Conservation (phyloP, 2,329 filamentous ascomycete genomes). For the Xylaria arbuscula region DNA sequence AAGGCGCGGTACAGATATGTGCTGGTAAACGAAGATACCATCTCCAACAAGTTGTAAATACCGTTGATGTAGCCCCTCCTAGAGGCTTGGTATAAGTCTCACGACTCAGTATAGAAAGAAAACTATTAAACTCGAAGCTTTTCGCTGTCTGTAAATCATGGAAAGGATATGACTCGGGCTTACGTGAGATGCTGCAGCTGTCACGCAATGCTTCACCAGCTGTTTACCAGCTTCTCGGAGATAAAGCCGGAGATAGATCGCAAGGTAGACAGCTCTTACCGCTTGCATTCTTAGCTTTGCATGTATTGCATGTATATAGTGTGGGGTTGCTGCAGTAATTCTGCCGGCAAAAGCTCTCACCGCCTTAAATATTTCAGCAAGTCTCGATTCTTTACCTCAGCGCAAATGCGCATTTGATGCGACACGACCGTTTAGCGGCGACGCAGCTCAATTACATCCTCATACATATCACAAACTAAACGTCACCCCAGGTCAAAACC, state of each 20-base stretch:
- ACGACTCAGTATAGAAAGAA: background rate
- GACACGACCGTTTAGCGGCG: background rate
- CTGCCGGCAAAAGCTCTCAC: slow-evolving; percentile 42
- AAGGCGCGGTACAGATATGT: slow-evolving; percentile 65
- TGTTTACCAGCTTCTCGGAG: background rate
- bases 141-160: too few relatives aligned
- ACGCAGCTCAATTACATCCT: background rate
- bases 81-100: background rate
- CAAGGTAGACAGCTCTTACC: background rate
- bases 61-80: background rate
- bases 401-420: slow-evolving; percentile 24
- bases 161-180: too few relatives aligned
- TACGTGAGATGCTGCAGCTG: too few relatives aligned
- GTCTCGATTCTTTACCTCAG: slow-evolving; percentile 26
- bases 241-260: slow-evolving; percentile 1
- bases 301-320: too few relatives aligned
- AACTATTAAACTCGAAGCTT: too few relatives aligned
- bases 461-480: background rate
- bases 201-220: background rate
- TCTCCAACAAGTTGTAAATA: slow-evolving; percentile 25
- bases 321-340: slow-evolving; percentile 34
- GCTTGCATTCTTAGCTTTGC: slow-evolving; percentile 14
- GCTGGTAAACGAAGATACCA: slow-evolving; percentile 57
- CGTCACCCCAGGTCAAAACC: background rate
- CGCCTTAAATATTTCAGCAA: slow-evolving; percentile 45